phyloP scores from a whole-genome alignment of 2,329 filamentous ascomycete genomes.

The Tothia fuscella region DNA sequence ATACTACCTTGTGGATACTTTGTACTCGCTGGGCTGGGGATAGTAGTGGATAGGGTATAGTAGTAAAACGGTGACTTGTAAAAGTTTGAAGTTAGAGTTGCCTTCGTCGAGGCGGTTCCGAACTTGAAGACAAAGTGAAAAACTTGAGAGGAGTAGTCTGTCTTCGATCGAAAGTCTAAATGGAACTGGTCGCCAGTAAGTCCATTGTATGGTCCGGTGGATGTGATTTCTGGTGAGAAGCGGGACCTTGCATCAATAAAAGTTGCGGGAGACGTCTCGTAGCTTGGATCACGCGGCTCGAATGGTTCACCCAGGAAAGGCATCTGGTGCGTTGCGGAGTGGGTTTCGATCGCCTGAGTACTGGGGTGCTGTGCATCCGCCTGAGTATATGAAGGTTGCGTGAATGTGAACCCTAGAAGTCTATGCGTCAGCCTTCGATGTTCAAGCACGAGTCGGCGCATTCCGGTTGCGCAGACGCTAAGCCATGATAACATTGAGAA shows the following conservation, averaged over 20 bases:
- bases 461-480: constrained; percentile 19
- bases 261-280: constrained; percentile 47
- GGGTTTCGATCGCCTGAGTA: constrained; percentile 37
- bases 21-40: constrained; percentile 52
- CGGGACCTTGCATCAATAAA: constrained; percentile 53
- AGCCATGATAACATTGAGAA: constrained; percentile 19
- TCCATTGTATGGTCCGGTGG: constrained; percentile 59
- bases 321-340: constrained; percentile 32
- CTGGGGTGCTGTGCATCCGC: constrained; percentile 36
- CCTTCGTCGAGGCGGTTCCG: constrained; percentile 61
- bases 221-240: constrained; percentile 50
- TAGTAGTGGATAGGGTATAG: constrained; percentile 61
- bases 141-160: constrained; percentile 1
- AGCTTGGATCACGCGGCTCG: constrained; percentile 30
- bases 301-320: constrained; percentile 31
- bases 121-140: constrained; percentile 54
- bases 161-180: constrained; percentile 1
- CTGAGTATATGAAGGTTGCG: constrained; percentile 32
- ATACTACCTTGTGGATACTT: constrained; percentile 44
- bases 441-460: constrained; percentile 24
- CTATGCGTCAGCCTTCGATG: constrained; percentile 33
- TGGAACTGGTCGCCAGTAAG: constrained; percentile 36
- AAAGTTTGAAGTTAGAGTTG: constrained; percentile 50
- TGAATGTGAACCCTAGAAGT: constrained; percentile 44
- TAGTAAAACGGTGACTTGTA: constrained; percentile 48